Evolutionary conservation across 306 rosid genomes (phyloP), one percentile per base, ranked within the genome.

Genomic region (Inga laurina): DNA sequence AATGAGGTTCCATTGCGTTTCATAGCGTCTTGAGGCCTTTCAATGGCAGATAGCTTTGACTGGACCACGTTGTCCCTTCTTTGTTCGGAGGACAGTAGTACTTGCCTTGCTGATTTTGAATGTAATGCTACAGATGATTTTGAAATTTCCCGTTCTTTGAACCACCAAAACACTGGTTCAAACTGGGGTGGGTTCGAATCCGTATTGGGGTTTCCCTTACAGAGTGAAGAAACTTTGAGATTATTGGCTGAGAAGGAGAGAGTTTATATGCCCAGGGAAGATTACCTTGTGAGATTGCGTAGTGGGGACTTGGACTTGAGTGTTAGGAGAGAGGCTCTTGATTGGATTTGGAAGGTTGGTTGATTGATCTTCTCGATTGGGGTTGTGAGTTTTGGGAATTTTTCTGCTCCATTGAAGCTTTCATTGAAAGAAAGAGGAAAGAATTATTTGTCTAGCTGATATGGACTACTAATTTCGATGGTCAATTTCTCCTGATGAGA

Each of bases 281-380:
- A 91, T 91, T 94, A 93, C 79, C 85, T 93, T 35, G 78, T 75
- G 66, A 90, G 92, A 79, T 80, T 94, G 77, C 91, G 88, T 57
- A 73, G 86, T 78, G 92, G 94, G 86, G 94, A 88, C 77, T 85
- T 93, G 75, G 87, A 90, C 79, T 85, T 88, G 88, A 84, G 79
- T 82, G 81, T 86, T 54, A 88, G 98, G 74, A 86, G 46, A 30
- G 88, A 90, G 49, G 94, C 98, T 78, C 54, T 93, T 83, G 97
- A 93, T 87, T 89, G 94, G 97, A 93, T 93, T 90, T 85, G 54
- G 82, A 91, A 93, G 98, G 98, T 94, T 87, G 74, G 87, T 68
- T 79, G 0, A 11, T 65, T 44, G 49, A 9, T 57, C 75, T 59
- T 61, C 78, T 78, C 52, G 68, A 73, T 84, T 84, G 85, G 81